Conservation (phyloP, 441 rosid genomes). For the Erodium texanum region DNA sequence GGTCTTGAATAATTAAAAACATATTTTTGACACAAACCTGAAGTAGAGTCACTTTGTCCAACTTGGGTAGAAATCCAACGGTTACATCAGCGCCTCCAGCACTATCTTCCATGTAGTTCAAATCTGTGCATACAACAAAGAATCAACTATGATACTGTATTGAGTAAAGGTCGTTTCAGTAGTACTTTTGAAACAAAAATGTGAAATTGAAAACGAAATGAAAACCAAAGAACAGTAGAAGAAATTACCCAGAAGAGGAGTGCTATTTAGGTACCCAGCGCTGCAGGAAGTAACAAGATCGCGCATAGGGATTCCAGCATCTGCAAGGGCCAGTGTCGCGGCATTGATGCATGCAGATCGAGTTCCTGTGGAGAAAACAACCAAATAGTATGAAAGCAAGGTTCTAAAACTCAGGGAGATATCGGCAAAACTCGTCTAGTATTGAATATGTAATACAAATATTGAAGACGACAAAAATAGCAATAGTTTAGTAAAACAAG, state of each 20-base stretch:
- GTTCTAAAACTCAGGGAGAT: too few relatives aligned
- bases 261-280: slow-evolving; percentile 76
- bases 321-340: slow-evolving; percentile 82
- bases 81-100: slow-evolving; percentile 95
- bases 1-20: not conserved
- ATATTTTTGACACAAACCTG: slow-evolving; percentile 42
- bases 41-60: slow-evolving; percentile 88
- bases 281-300: slow-evolving; percentile 87
- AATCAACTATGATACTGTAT: not conserved
- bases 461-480: too few relatives aligned
- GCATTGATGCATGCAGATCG: slow-evolving; percentile 96
- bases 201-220: not conserved
- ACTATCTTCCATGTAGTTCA: slow-evolving; percentile 85
- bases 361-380: slow-evolving; percentile 43
- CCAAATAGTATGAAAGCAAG: not conserved
- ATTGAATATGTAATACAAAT: too few relatives aligned
- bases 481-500: too few relatives aligned
- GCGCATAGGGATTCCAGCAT: slow-evolving; percentile 91
- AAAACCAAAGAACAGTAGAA: not conserved
- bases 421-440: too few relatives aligned
- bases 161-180: not conserved
- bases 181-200: not conserved
- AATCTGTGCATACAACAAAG: slow-evolving; percentile 31
- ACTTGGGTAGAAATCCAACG: slow-evolving; percentile 65
- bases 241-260: slow-evolving; percentile 62